phyloP scores from a whole-genome alignment of 129 eudicot species.

The Kitagawia praeruptora region DNA sequence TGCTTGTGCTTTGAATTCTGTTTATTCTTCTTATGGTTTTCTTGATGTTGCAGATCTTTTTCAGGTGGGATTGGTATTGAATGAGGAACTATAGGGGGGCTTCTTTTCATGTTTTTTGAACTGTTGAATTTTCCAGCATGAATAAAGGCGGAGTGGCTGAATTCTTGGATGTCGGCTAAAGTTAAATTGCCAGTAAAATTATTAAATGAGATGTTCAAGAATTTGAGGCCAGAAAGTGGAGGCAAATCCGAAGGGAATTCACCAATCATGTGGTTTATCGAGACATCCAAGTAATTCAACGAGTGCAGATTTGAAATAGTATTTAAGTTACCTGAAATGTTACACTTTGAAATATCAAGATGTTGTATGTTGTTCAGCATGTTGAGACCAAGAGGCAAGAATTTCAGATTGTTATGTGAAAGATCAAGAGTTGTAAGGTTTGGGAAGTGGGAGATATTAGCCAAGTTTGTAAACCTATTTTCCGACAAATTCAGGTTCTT shows the following conservation, averaged over 20 bases:
- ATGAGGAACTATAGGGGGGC: constrained; percentile 22
- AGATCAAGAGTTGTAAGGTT: constrained; percentile 53
- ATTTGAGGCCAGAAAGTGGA: constrained; percentile 39
- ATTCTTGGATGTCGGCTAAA: constrained; percentile 28
- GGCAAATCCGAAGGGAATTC: constrained; percentile 69
- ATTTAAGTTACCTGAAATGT: constrained; percentile 47
- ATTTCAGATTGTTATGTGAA: constrained; percentile 50
- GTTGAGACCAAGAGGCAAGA: constrained; percentile 41
- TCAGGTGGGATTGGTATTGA: constrained; percentile 22
- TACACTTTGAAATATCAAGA: constrained; percentile 60
- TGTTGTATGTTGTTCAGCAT: constrained; percentile 37
- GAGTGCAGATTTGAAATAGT: constrained; percentile 35
- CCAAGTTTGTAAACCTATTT: constrained; percentile 69
- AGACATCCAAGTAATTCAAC: constrained; percentile 50
- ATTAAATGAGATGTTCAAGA: constrained; percentile 78
- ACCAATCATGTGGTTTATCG: constrained; percentile 54
- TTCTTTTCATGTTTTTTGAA: constrained; percentile 6
- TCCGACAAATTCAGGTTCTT: constrained; percentile 45
- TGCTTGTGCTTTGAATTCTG: constrained; percentile 16
- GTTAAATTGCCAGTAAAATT: constrained; percentile 45
- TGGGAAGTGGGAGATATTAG: constrained; percentile 32
- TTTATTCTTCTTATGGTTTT: neutral
- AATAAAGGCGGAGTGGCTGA: constrained; percentile 56
- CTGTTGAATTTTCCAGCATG: constrained; percentile 40
- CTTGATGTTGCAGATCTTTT: constrained; percentile 3